Conservation (phyloP, 1,284 basidiomycete species). For the Ganoderma multipileum region DNA sequence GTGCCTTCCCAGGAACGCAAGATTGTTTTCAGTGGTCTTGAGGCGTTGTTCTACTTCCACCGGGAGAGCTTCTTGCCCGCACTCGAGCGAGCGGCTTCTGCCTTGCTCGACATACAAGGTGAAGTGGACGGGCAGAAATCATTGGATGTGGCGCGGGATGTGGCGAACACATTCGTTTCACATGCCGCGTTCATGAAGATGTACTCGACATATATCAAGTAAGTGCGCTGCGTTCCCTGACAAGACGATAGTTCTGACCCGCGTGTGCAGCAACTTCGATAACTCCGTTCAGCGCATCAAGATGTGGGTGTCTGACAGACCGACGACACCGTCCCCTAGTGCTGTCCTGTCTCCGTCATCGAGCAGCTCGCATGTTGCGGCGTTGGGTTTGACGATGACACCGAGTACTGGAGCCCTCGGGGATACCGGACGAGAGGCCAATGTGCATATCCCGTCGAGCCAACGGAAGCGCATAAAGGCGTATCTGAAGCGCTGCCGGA, state of each 20-base stretch:
- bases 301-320: slow-evolving; percentile 76
- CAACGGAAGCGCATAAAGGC: slow-evolving; percentile 88
- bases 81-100: slow-evolving; percentile 77
- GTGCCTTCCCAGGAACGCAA: slow-evolving; percentile 90
- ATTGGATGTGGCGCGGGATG: slow-evolving; percentile 76
- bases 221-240: slow-evolving; percentile 42
- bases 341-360: slow-evolving; percentile 64
- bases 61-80: slow-evolving; percentile 91
- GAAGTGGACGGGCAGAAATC: slow-evolving; percentile 82
- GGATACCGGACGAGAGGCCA: slow-evolving; percentile 39
- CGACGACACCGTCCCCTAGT: slow-evolving; percentile 46
- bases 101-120: slow-evolving; percentile 61
- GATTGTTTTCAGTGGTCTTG: slow-evolving; percentile 92
- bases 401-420: slow-evolving; percentile 53
- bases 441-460: slow-evolving; percentile 59
- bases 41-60: slow-evolving; percentile 92
- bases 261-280: slow-evolving; percentile 81
- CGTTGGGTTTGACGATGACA: slow-evolving; percentile 66
- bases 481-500: slow-evolving; percentile 86
- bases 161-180: slow-evolving; percentile 90
- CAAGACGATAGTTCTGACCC: slow-evolving; percentile 16
- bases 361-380: slow-evolving; percentile 67
- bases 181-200: slow-evolving; percentile 97
- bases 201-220: slow-evolving; percentile 98
- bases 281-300: slow-evolving; percentile 87